Evolutionary conservation across 1,284 basidiomycete species (phyloP).

Genomic region (Boletellus deceptivus): DNA sequence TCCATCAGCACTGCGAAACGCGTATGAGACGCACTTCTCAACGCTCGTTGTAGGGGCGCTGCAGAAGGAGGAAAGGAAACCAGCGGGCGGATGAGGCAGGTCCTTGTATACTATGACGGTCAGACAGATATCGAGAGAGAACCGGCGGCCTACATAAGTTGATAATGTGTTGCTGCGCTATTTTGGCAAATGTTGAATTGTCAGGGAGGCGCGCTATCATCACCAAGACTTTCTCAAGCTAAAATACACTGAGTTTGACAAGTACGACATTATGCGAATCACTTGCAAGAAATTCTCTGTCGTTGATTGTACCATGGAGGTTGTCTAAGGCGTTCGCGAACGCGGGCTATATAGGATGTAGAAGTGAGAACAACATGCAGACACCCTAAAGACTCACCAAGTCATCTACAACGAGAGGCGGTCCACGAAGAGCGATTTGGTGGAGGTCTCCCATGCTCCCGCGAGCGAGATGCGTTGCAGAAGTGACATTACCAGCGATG

Average conservation of each 20-base stretch:
- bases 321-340: conserved; percentile 50
- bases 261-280: not conserved
- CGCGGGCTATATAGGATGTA: conserved; percentile 38
- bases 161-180: conserved; percentile 48
- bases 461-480: not conserved
- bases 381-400: conserved; percentile 16
- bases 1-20: conserved; percentile 55
- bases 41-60: not conserved
- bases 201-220: conserved; percentile 52
- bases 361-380: not conserved
- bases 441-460: conserved; percentile 18
- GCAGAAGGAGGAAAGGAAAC: conserved; percentile 41
- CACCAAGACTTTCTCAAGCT: conserved; percentile 56
- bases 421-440: conserved; percentile 23
- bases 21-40: conserved; percentile 38
- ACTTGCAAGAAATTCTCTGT: conserved; percentile 54
- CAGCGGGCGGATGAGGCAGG: conserved; percentile 63
- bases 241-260: not conserved
- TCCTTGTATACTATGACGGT: conserved; percentile 49
- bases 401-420: conserved; percentile 18
- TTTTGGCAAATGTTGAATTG: conserved; percentile 34
- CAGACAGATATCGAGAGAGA: not conserved
- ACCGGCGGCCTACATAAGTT: conserved; percentile 43
- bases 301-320: conserved; percentile 49
- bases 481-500: not conserved